Base-by-base conservation (phyloP, 2,329 filamentous ascomycete genomes). In the Cladosporium sp. region DNA sequence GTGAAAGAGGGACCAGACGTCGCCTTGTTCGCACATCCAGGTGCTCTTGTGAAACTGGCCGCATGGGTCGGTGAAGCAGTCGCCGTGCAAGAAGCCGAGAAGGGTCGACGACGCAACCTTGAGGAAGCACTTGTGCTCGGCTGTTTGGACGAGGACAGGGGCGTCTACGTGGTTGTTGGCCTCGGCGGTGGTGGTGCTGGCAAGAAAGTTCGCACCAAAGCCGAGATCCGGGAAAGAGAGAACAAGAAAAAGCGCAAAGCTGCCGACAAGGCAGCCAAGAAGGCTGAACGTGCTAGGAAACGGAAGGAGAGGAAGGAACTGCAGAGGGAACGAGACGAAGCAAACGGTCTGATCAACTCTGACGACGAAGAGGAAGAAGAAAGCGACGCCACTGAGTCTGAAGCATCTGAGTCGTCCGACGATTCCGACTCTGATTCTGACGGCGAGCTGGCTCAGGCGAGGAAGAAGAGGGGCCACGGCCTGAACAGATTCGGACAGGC, bases 1-100 rank as follows among this genome's bases (percentile, higher is more conserved):
- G 90, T 98, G 59, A 95, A 94, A 65, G 93, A 97, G 62, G 90
- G 92, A 0, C 89, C 91, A 0, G 93, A 97, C 60, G 86, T 95
- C 0, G 72, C 80, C n/a, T 78, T 97, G 9, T 98, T 98, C 70
- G 90, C 85, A 1, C 92, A 97, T 62, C 91, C 93, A 0, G 88
- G 91, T 5, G 93, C 93, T 1, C 73, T 98, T 19, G 95, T 91
- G 2, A 96, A 97, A 68, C 78, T 98, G 12, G 91, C 92, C 0
- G 77, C 95, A 3, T 98, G 93, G 93, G 81, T 98, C 36, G 88
- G 86, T 39, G 92, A 97, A 69, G 93, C 93, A 0, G 84, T 97
- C 38, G 81, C 85, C 1, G 91, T 96, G 57, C 86, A 95, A 61
- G 93, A 97, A 67, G 82, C 84, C 43, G 88, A 93, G 1, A 85